Percentiles rank a stretch among this genome's conserved stretches.
These are phyloP conservation scores for Macrolepiota fuliginosa DNA, from an alignment of 768 basidiomycete genomes.

Conservation along the genomic window DNA sequence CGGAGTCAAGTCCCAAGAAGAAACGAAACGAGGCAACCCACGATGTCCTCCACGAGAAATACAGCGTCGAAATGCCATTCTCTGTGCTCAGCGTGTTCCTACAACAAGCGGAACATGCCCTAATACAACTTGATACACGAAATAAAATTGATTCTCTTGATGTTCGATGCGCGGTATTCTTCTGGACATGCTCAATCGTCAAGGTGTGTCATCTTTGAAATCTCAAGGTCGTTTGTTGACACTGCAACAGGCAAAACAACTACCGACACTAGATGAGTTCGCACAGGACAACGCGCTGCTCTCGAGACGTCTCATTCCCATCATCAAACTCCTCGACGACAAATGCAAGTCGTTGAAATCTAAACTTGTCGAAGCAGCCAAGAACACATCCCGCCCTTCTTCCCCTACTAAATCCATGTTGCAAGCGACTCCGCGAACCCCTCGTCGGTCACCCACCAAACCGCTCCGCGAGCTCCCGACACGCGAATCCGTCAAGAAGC, in stretches of 20 bases:
- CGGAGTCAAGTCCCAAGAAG: not conserved
- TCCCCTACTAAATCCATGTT: constrained; percentile 7
- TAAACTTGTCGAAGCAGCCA: constrained; percentile 13
- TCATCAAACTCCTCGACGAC: constrained; percentile 12
- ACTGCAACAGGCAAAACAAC: not conserved
- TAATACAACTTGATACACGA: constrained; percentile 5
- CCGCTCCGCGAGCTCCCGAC: constrained; percentile 15
- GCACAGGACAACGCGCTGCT: constrained; percentile 12
- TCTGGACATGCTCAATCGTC: constrained; percentile 4
- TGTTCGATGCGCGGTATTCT: constrained; percentile 2
- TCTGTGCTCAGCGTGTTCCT: constrained; percentile 1
- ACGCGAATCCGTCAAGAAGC: constrained; percentile 13
- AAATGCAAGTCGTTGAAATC: constrained; percentile 14
- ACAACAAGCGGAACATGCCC: constrained; percentile 4
- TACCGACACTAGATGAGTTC: constrained; percentile 12
- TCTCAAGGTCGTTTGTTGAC: not conserved
- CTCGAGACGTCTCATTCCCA: constrained; percentile 6
- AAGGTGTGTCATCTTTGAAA: not conserved
- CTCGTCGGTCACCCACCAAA: constrained; percentile 12
- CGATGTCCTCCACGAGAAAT: constrained; percentile 7
- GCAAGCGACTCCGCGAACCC: constrained; percentile 2
- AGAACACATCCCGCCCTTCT: constrained; percentile 1
- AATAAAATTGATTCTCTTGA: not conserved
- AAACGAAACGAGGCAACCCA: not conserved
- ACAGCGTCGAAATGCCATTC: constrained; percentile 1